phyloP scores from a whole-genome alignment of 1,284 basidiomycete species.

The Trichosporon coremiiforme region DNA sequence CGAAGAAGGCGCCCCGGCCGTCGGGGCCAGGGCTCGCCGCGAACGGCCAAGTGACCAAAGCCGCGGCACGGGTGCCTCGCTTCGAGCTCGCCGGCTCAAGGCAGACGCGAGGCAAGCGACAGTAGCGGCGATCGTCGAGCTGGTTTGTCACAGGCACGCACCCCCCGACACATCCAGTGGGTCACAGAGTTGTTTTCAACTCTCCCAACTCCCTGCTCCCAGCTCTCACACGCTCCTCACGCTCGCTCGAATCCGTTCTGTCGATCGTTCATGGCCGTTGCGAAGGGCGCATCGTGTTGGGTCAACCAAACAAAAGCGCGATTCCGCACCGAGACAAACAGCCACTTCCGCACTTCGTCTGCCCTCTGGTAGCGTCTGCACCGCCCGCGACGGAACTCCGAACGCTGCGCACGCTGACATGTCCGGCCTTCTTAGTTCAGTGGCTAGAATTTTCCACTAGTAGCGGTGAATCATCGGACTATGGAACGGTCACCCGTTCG shows the following conservation, averaged over 20 bases:
- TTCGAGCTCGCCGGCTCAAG: background rate
- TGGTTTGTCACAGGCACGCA: background rate
- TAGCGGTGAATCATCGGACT: conserved; percentile 6
- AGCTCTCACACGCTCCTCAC: background rate
- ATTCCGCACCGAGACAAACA: background rate
- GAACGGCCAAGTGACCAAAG: too few species aligned
- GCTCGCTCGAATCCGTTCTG: background rate
- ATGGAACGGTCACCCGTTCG: conserved; percentile 18
- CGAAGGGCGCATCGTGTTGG: background rate
- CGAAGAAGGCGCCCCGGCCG: background rate
- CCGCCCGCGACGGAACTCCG: background rate
- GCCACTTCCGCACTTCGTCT: background rate
- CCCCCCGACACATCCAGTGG: background rate
- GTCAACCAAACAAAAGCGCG: background rate
- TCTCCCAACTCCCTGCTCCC: too few species aligned
- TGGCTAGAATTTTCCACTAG: conserved; percentile 13
- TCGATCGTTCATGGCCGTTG: background rate
- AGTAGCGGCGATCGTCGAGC: background rate
- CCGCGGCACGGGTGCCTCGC: background rate
- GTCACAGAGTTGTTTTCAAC: background rate
- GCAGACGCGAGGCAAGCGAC: background rate
- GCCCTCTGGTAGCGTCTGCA: too few species aligned
- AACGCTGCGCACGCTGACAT: background rate
- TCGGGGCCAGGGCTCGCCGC: too few species aligned
- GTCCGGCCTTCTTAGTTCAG: conserved; percentile 6